Evolutionary conservation across 1,139 yeast species (phyloP), one percentile per base, ranked within the genome.

Genomic region (Debaryomyces udenii): DNA sequence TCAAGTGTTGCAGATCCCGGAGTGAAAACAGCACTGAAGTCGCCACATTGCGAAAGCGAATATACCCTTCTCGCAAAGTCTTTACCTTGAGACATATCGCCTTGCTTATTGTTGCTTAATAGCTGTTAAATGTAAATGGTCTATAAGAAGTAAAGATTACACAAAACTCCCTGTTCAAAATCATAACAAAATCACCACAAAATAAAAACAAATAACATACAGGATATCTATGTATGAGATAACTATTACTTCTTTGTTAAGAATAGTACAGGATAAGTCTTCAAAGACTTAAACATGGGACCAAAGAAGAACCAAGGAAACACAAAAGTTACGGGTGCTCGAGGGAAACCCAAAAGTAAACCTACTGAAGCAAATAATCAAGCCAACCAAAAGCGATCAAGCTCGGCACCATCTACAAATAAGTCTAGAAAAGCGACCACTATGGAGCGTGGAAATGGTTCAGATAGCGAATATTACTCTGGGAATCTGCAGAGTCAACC

Each of bases 141-240:
- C 5, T 20, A 20, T 20, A 6, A n/a, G n/a, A n/a, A n/a, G 22
- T 6, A 5, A 27, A 26, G 11, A 20, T 37, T 31, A 33, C 44
- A 38, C 42, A 45, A 45, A 45, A 40, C 40, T 23, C 31, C 34
- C 11, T 13, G 6, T 23, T 11, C 22, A 10, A 40, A 43, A 36
- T 31, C 40, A 35, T 34, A 37, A 42, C 37, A 37, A 37, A 31
- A 39, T 26, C 11, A 23, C 39, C 43, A 34, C 45, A 42, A 41
- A 46, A 40, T 32, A 47, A 37, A 44, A 46, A 46, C 48, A 47
- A 47, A 39, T 37, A 44, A 39, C 49, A 46, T 46, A 44, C 49
- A 44, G 48, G 47, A 44, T 43, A 46, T 29, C 30, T 28, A 41
- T 32, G 28, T 34, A 34, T 16, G 31, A 17, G 13, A 26, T 16